Conservation (phyloP, 2,329 filamentous ascomycete genomes). For the Penicillium sp. region DNA sequence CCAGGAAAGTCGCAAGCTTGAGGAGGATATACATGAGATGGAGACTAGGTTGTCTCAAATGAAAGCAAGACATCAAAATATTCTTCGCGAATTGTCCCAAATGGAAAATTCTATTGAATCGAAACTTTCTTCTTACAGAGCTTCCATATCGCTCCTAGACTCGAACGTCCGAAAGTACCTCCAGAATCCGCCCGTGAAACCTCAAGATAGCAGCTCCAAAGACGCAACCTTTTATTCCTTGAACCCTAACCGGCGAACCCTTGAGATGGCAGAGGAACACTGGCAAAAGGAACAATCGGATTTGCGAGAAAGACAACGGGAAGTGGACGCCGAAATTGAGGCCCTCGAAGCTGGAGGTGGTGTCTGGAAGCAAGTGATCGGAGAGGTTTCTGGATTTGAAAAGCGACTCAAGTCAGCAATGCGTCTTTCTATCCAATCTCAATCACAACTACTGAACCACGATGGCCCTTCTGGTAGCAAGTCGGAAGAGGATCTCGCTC, state of each 20-base stretch:
- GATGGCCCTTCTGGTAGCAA: no score
- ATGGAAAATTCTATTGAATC: slow-evolving; percentile 51
- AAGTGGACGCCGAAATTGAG: slow-evolving; percentile 45
- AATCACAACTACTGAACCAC: no score
- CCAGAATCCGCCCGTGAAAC: slow-evolving; percentile 37
- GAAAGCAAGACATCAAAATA: slow-evolving; percentile 46
- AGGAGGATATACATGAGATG: slow-evolving; percentile 49
- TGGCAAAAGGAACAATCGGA: slow-evolving; percentile 45
- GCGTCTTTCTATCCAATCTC: no score
- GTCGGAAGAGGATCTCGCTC: no score
- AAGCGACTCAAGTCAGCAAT: no score
- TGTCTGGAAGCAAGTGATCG: slow-evolving; percentile 50
- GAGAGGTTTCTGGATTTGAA: slow-evolving; percentile 46
- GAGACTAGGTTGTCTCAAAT: slow-evolving; percentile 50
- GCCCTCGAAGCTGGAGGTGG: slow-evolving; percentile 52
- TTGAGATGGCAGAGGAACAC: slow-evolving; percentile 52
- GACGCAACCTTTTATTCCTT: slow-evolving; percentile 43
- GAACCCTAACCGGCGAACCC: slow-evolving; percentile 49
- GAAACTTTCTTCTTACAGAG: slow-evolving; percentile 51
- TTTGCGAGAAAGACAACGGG: slow-evolving; percentile 37
- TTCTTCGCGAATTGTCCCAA: slow-evolving; percentile 45
- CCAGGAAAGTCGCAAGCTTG: slow-evolving; percentile 42
- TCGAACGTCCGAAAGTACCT: slow-evolving; percentile 49
- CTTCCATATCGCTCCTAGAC: slow-evolving; percentile 48
- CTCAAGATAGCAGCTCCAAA: slow-evolving; percentile 18